A percentile compares a stretch with the other conserved stretches of the same genome.
Evolutionary conservation across 805 yeast species (phyloP).

Genomic region (Kodamaea hsintzibuensis): DNA sequence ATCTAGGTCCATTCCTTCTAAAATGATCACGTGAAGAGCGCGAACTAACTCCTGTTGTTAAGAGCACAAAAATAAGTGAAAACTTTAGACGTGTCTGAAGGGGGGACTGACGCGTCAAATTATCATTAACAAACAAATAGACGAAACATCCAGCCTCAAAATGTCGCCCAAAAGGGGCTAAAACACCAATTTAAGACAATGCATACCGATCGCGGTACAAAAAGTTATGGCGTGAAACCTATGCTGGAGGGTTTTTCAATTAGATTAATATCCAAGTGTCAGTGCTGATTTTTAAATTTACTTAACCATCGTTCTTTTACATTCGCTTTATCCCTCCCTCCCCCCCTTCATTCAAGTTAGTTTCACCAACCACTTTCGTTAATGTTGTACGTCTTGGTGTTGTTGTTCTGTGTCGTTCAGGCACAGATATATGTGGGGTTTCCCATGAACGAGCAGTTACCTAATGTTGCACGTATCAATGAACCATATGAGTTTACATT

Average conservation of each 20-base stretch:
- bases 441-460: slow-evolving; percentile 82
- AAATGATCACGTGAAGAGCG: neutral
- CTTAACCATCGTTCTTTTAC: neutral
- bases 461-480: slow-evolving; percentile 79
- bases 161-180: neutral
- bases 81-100: neutral
- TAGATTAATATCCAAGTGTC: neutral
- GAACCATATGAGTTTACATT: slow-evolving; percentile 63
- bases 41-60: neutral
- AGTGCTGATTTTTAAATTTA: neutral
- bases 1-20: neutral
- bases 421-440: slow-evolving; percentile 63
- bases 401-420: slow-evolving; percentile 13
- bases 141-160: neutral
- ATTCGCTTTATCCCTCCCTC: neutral
- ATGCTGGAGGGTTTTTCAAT: neutral
- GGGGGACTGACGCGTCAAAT: neutral
- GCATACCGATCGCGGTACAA: slow-evolving; percentile 1
- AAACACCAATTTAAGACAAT: slow-evolving; percentile 5
- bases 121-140: neutral
- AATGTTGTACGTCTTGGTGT: slow-evolving; percentile 6
- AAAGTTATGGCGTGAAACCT: neutral
- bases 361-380: neutral
- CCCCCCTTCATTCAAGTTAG: neutral
- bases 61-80: neutral